Evolutionary conservation across 306 rosid species (phyloP).

Genomic region (Quercus agrifolia): DNA sequence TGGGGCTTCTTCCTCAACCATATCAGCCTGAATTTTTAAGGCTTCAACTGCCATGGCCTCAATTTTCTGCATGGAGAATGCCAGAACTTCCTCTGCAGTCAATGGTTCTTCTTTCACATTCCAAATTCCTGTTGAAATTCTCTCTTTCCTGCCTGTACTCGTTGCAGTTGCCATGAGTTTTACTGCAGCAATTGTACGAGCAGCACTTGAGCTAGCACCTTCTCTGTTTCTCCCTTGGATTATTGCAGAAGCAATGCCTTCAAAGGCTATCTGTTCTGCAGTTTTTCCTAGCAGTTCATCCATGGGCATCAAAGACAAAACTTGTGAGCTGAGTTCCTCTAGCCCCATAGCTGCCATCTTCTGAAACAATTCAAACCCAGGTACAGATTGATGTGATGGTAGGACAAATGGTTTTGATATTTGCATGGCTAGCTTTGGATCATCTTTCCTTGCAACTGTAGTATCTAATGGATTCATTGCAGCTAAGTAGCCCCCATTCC

Average conservation of each 20-base stretch:
- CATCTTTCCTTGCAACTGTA: slow-evolving; percentile 47
- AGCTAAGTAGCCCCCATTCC: slow-evolving; percentile 83
- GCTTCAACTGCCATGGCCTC: slow-evolving; percentile 82
- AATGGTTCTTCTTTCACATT: slow-evolving; percentile 60
- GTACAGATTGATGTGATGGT: slow-evolving; percentile 39
- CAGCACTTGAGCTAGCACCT: slow-evolving; percentile 88
- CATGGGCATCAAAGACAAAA: slow-evolving; percentile 58
- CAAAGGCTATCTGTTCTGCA: slow-evolving; percentile 92
- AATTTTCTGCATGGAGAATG: slow-evolving; percentile 67
- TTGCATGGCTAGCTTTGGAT: slow-evolving; percentile 91
- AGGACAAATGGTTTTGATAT: slow-evolving; percentile 67
- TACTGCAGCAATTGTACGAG: slow-evolving; percentile 58
- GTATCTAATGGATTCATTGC: slow-evolving; percentile 77
- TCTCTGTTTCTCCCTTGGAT: slow-evolving; percentile 90
- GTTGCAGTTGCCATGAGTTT: slow-evolving; percentile 60
- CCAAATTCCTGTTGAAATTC: slow-evolving; percentile 85
- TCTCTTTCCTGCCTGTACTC: slow-evolving; percentile 70
- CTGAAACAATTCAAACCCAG: slow-evolving; percentile 79
- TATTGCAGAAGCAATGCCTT: slow-evolving; percentile 88
- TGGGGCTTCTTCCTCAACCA: slow-evolving; percentile 89
- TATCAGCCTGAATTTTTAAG: slow-evolving; percentile 73
- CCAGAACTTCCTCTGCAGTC: slow-evolving; percentile 57
- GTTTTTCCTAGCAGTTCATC: slow-evolving; percentile 88
- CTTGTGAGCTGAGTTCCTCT: slow-evolving; percentile 61
- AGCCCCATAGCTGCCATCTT: slow-evolving; percentile 60